phyloP scores from a whole-genome alignment of 2,329 filamentous ascomycete genomes.

The Scedosporium dehoogii region DNA sequence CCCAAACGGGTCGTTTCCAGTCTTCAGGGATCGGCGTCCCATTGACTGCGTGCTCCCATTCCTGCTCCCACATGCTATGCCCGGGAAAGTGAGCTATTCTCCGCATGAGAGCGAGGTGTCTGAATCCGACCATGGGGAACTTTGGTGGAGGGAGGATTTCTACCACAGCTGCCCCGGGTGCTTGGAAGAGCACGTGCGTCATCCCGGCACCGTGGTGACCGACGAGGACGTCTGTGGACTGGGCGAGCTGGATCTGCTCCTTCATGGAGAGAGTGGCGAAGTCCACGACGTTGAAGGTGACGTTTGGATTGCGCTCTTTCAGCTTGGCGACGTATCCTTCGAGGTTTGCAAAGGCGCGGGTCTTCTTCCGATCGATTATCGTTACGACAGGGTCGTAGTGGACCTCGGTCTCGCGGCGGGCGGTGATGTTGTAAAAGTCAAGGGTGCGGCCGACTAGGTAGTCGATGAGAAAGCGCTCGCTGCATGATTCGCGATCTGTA shows the following conservation, averaged over 20 bases:
- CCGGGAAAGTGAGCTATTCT: constrained; percentile 26
- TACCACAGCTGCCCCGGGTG: constrained; percentile 22
- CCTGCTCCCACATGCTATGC: constrained; percentile 16
- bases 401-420: constrained; percentile 8
- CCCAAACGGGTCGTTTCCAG: not conserved
- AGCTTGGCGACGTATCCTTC: constrained; percentile 18
- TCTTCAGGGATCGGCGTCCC: not conserved
- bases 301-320: constrained; percentile 13
- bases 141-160: constrained; percentile 27
- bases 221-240: constrained; percentile 28
- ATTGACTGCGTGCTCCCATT: not conserved
- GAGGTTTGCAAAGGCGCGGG: constrained; percentile 20
- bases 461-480: constrained; percentile 12
- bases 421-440: constrained; percentile 16
- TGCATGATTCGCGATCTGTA: constrained; percentile 22
- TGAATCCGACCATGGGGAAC: constrained; percentile 19
- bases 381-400: constrained; percentile 18
- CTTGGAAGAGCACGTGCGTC: constrained; percentile 31
- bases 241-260: constrained; percentile 24
- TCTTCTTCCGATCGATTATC: constrained; percentile 22
- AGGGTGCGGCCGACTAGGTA: constrained; percentile 23
- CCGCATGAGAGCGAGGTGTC: constrained; percentile 28
- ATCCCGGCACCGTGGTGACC: constrained; percentile 34
- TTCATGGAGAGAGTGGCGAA: constrained; percentile 26
- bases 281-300: constrained; percentile 23